Evolutionary conservation across 345 rosid genomes (phyloP).

Genomic region (Hypericum androsaemum): DNA sequence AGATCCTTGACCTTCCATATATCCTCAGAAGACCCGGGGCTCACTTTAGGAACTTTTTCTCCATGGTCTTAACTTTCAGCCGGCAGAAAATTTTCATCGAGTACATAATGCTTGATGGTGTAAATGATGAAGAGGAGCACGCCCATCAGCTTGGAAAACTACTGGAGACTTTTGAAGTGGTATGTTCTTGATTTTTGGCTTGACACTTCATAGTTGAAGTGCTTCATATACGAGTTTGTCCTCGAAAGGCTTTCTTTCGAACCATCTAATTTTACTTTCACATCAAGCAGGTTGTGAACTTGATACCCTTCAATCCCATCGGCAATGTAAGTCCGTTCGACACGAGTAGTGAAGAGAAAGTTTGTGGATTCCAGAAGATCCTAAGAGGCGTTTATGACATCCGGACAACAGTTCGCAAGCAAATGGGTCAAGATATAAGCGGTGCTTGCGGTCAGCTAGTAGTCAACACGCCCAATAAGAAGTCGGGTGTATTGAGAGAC

Average conservation of each 20-base stretch:
- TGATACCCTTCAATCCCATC: slow-evolving; percentile 90
- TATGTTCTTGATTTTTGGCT: slow-evolving; percentile 23
- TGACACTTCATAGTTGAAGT: not conserved
- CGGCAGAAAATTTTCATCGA: slow-evolving; percentile 78
- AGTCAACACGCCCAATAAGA: slow-evolving; percentile 43
- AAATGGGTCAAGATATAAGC: slow-evolving; percentile 91
- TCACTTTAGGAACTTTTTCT: not conserved
- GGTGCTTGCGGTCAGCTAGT: slow-evolving; percentile 98
- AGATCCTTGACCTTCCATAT: slow-evolving; percentile 3
- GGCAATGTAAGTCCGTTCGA: slow-evolving; percentile 59
- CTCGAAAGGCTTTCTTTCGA: not conserved
- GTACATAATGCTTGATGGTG: slow-evolving; percentile 93
- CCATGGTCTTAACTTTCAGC: slow-evolving; percentile 27
- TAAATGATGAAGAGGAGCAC: slow-evolving; percentile 79
- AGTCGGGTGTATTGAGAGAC: slow-evolving; percentile 33
- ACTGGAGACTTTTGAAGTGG: slow-evolving; percentile 82
- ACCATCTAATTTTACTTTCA: slow-evolving; percentile 7
- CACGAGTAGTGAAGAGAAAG: slow-evolving; percentile 50
- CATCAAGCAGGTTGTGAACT: slow-evolving; percentile 64
- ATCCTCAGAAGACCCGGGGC: slow-evolving; percentile 2
- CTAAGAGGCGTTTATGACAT: slow-evolving; percentile 62
- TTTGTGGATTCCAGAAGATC: slow-evolving; percentile 63
- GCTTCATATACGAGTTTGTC: not conserved
- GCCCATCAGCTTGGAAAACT: slow-evolving; percentile 74
- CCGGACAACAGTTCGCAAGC: slow-evolving; percentile 73